Base-by-base conservation (phyloP, 2,329 filamentous ascomycete species). In the Penicillium sp. region DNA sequence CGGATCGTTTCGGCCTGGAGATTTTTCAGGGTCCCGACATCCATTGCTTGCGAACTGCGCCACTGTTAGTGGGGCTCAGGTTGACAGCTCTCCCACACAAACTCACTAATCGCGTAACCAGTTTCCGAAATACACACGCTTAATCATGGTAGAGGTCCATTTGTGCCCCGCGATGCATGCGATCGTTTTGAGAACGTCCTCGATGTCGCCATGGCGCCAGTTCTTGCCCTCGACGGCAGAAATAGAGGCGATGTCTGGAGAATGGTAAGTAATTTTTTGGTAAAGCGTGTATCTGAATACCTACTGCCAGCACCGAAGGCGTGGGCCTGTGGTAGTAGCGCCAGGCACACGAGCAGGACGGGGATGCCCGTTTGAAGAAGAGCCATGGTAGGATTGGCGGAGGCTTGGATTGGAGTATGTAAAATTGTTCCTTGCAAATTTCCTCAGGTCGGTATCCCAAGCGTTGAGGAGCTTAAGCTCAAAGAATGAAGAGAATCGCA, bases 51-150 rank as follows among this genome's bases (percentile, higher is more conserved):
- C 13, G 89, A 92, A 73, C 75, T 77, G 49, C 25, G 19, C n/a
- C 27, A 35, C 8, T 3, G 14, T 45, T 13, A 45, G 31, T 31
- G 31, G 42, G 29, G 42, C 16, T 42, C 19, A 19, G 8, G 7
- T 26, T 46, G 23, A n/a, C 10, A 16, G 3, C n/a, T 23, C 11
- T 51, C 3, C 23, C 25, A 26, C 48, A 29, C 13, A 53, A 35
- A 69, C 74, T 67, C 59, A 77, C 74, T 95, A 95, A 77, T 93
- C 91, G 59, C 91, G 84, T 42, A 93, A 79, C 90, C 91, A 95
- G 75, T 95, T 95, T 42, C 91, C 90, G 78, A 93, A 93, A 76
- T 92, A 93, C 29, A 88, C 88, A 54, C 90, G 83, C 76, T 89
- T 89, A 53, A 93, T 83, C 77, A 90, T 85, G 80, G 90, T 87